Percentiles rank a stretch among this genome's conserved stretches.
Conservation (phyloP, 805 yeast species). For the Saturnispora hagleri region DNA sequence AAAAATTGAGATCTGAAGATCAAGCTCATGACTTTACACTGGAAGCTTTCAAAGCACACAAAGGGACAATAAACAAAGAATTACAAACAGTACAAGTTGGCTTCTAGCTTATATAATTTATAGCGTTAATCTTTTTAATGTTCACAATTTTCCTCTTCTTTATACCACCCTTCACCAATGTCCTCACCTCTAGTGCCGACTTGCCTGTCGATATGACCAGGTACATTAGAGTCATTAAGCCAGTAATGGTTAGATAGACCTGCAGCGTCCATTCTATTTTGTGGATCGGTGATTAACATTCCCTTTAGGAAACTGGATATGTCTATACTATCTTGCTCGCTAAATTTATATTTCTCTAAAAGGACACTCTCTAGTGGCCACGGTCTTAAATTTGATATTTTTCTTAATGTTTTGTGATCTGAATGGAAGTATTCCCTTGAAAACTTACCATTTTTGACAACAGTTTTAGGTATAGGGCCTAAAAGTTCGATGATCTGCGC, state of each 20-base stretch:
- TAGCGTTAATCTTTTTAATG: background rate
- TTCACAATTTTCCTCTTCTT: slow-evolving; percentile 36
- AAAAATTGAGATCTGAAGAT: background rate
- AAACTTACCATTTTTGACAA: slow-evolving; percentile 54
- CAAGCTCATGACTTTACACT: background rate
- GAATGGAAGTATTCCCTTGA: slow-evolving; percentile 31
- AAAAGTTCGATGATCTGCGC: slow-evolving; percentile 80
- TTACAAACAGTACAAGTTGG: background rate
- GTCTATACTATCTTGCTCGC: slow-evolving; percentile 57
- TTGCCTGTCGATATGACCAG: slow-evolving; percentile 70
- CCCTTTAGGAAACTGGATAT: slow-evolving; percentile 74
- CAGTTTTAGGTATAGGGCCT: slow-evolving; percentile 41
- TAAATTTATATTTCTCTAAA: slow-evolving; percentile 74
- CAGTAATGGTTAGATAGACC: slow-evolving; percentile 87
- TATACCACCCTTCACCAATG: slow-evolving; percentile 79
- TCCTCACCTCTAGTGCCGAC: slow-evolving; percentile 78
- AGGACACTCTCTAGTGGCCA: slow-evolving; percentile 84
- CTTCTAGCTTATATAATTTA: too few relatives aligned
- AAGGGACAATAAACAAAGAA: background rate
- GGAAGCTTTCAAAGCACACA: background rate
- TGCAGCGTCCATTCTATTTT: slow-evolving; percentile 86
- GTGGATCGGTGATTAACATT: slow-evolving; percentile 76
- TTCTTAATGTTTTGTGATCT: slow-evolving; percentile 42
- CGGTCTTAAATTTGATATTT: slow-evolving; percentile 73
- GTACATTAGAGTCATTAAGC: slow-evolving; percentile 68